Percentiles rank a stretch among this genome's conserved stretches.
Conservation (phyloP, 176 grass and related monocot genomes). For the Bonia amplexicaulis region DNA sequence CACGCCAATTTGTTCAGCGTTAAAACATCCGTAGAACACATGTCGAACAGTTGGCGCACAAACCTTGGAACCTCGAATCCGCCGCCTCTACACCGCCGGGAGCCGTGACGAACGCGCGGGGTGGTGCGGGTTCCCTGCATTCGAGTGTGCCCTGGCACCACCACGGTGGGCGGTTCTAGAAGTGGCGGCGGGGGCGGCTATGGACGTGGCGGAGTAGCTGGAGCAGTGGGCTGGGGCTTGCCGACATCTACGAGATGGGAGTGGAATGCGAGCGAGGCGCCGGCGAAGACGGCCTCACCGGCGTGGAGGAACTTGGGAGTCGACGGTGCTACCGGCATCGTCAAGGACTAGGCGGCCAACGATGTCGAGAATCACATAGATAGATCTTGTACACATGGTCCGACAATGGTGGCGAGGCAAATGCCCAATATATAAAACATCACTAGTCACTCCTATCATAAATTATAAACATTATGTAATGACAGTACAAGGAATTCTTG, state of each 20-base stretch:
- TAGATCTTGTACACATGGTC: too few relatives aligned
- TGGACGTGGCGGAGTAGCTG: not conserved
- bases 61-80: slow-evolving; percentile 24
- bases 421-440: too few relatives aligned
- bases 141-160: slow-evolving; percentile 7
- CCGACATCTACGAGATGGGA: slow-evolving; percentile 77
- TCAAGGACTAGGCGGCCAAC: slow-evolving; percentile 48
- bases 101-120: not conserved
- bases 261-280: slow-evolving; percentile 50
- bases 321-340: slow-evolving; percentile 52
- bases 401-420: too few relatives aligned
- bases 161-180: slow-evolving; percentile 11
- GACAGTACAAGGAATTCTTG: too few relatives aligned
- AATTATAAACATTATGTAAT: too few relatives aligned
- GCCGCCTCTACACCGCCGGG: not conserved
- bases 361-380: too few relatives aligned
- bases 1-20: not conserved
- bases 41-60: slow-evolving; percentile 22
- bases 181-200: not conserved
- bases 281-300: slow-evolving; percentile 36
- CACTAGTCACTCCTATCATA: too few relatives aligned
- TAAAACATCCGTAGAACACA: not conserved
- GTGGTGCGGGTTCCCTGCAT: not conserved
- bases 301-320: slow-evolving; percentile 41
- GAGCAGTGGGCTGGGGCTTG: not conserved